phyloP scores from a whole-genome alignment of 2,329 filamentous ascomycete species.

The Sporothrix phasma region DNA sequence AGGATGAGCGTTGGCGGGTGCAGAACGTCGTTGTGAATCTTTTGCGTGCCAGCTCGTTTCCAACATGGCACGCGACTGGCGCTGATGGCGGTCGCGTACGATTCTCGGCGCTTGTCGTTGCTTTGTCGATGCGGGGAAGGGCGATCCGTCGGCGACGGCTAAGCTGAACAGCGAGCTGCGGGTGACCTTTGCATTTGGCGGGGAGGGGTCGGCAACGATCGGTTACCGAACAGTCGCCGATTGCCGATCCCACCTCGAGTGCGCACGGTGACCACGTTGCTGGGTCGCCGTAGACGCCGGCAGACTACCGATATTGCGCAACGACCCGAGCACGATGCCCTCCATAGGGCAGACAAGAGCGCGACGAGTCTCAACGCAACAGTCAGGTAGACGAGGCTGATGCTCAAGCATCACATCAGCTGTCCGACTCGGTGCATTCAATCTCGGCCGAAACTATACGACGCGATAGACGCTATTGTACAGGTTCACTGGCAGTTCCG shows the following conservation, averaged over 20 bases:
- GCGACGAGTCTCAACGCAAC: no score
- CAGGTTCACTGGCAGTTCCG: no score
- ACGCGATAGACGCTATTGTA: no score
- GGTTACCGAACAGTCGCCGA: background rate
- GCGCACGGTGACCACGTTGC: background rate
- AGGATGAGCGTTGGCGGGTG: background rate
- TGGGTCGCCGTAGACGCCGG: background rate
- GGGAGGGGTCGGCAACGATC: background rate
- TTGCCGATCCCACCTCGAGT: background rate
- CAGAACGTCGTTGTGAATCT: background rate
- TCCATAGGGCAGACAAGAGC: no score
- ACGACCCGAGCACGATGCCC: background rate
- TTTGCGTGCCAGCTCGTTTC: background rate
- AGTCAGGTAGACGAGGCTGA: no score
- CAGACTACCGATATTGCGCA: no score
- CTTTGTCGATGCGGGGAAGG: background rate
- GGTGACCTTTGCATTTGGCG: background rate
- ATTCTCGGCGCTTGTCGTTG: background rate
- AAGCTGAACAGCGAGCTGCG: background rate
- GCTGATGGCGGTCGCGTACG: background rate
- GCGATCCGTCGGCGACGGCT: background rate
- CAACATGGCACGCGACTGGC: background rate
- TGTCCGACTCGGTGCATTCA: no score
- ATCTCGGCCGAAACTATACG: no score
- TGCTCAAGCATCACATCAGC: no score